These are phyloP conservation scores for Mycena sanguinolenta DNA, from an alignment of 768 basidiomycete species.

Conservation along the genomic window DNA sequence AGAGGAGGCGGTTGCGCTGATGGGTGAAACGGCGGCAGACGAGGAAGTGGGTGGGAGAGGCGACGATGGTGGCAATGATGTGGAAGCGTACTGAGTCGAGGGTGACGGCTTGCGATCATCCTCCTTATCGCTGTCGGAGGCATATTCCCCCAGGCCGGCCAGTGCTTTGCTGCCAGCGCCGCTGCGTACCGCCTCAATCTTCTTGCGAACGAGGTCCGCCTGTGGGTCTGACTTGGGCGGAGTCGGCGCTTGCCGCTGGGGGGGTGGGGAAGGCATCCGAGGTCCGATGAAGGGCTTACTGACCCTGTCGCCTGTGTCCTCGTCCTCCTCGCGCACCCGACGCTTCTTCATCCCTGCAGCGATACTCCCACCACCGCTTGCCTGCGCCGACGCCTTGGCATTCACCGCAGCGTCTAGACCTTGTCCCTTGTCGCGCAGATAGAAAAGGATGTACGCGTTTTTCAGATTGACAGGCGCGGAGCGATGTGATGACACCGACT, in stretches of 20 bases:
- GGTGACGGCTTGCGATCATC: slow-evolving; percentile 16
- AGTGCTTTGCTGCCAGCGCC: slow-evolving; percentile 39
- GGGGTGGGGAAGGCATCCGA: slow-evolving; percentile 64
- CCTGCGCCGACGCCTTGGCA: slow-evolving; percentile 36
- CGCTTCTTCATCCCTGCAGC: slow-evolving; percentile 66
- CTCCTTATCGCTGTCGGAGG: slow-evolving; percentile 46
- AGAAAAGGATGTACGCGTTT: slow-evolving; percentile 95
- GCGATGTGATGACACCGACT: slow-evolving; percentile 65
- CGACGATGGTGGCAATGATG: slow-evolving; percentile 40
- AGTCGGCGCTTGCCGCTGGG: slow-evolving; percentile 42
- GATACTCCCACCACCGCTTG: slow-evolving; percentile 44
- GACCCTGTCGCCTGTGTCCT: slow-evolving; percentile 65
- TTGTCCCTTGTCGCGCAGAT: slow-evolving; percentile 86
- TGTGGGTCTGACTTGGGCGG: slow-evolving; percentile 61
- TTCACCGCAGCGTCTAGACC: slow-evolving; percentile 74
- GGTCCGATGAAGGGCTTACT: slow-evolving; percentile 74
- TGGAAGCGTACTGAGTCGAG: slow-evolving; percentile 39
- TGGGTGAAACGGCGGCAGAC: slow-evolving; percentile 43
- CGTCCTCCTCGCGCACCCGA: slow-evolving; percentile 57
- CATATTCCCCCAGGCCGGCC: slow-evolving; percentile 42
- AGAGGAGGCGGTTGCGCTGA: slow-evolving; percentile 29
- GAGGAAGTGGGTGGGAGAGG: slow-evolving; percentile 51
- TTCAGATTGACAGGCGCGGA: slow-evolving; percentile 70
- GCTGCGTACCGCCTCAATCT: slow-evolving; percentile 59
- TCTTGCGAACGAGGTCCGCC: slow-evolving; percentile 64